A percentile compares a stretch with the other conserved stretches of the same genome.
Conservation (phyloP, 2,329 filamentous ascomycete genomes). For the Ophiostoma populinum region DNA sequence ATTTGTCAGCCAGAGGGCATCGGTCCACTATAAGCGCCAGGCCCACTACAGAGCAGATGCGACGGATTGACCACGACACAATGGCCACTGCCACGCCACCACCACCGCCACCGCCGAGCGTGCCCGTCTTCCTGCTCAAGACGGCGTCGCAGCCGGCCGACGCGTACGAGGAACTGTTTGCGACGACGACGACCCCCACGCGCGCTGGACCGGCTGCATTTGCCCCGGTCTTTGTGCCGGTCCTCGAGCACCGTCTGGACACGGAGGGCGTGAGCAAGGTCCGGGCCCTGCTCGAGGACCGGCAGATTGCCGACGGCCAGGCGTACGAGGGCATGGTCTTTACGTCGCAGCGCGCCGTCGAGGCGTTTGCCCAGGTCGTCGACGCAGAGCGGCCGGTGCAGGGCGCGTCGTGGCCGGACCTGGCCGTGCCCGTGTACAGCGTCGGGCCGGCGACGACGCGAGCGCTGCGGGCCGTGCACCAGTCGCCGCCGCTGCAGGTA, state of each 20-base stretch:
- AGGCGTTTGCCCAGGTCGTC: conserved; percentile 52
- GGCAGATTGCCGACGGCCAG: conserved; percentile 19
- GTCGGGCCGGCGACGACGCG: conserved; percentile 69
- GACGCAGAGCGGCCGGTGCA: conserved; percentile 25
- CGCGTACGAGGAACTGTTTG: conserved; percentile 54
- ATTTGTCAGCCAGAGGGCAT: too few species aligned
- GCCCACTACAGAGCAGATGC: background rate
- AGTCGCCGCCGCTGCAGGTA: conserved; percentile 39
- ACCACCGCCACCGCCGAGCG: background rate
- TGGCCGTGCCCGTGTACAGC: conserved; percentile 51
- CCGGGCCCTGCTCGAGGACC: conserved; percentile 27
- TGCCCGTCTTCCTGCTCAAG: conserved; percentile 57
- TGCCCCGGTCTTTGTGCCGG: conserved; percentile 54
- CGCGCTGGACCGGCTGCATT: conserved; percentile 25
- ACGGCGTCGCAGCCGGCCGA: conserved; percentile 57
- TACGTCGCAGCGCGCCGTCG: conserved; percentile 69
- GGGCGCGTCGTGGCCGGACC: conserved; percentile 28
- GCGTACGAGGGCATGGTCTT: conserved; percentile 64
- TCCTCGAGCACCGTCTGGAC: conserved; percentile 54
- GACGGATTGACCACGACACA: background rate
- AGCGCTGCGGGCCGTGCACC: conserved; percentile 42
- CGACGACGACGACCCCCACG: conserved; percentile 16
- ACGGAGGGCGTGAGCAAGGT: conserved; percentile 39
- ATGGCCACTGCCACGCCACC: conserved; percentile 4
- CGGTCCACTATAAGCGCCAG: too few species aligned